Evolutionary conservation across 371 early-diverging fungal genomes (phyloP), one percentile per base, ranked within the genome.

Genomic region (Ordospora colligata): DNA sequence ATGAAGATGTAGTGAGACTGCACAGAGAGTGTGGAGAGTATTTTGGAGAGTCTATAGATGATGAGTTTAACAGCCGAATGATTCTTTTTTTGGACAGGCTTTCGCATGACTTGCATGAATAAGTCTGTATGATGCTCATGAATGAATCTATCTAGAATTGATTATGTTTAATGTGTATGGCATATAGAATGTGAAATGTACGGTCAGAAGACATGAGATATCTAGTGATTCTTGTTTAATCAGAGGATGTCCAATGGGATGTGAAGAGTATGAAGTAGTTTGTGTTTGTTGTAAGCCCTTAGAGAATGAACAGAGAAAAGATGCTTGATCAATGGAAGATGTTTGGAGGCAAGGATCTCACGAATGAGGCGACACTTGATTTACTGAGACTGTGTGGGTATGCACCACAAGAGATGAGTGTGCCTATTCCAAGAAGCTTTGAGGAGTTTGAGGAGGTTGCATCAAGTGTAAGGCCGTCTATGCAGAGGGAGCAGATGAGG

Each of bases 321-420:
- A 43, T 73, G 50, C 58, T n/a, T 7, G 73, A 73, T n/a, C 62
- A 73, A 22, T 73, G 64, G 47, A 46, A 73, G 11, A n/a, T 12
- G 0, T 73, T 73, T 51, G 49, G 32, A n/a, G 32, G 63, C 4
- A 27, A 10, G 27, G 42, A 62, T 2, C 65, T 73, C 6, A 65
- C 42, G 14, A 52, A 73, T n/a, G 73, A 65, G n/a, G 45, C 63
- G 25, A 46, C 49, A 19, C 43, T 62, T 11, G 65, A 73, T 10
- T 23, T 73, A 22, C 7, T 73, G 11, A 62, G 73, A 32, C 27
- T 73, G 12, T 73, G 73, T 32, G 73, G 73, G 10, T 73, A 63
- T 64, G 63, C 65, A 17, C 73, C 73, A 9, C 44, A 23, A n/a
- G 73, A 73, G 22, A 37, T 9, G 22, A 37, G 40, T 11, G 27